Base-by-base conservation (phyloP, 78 protist genomes). In the Dictyostelium brefeldianum region DNA sequence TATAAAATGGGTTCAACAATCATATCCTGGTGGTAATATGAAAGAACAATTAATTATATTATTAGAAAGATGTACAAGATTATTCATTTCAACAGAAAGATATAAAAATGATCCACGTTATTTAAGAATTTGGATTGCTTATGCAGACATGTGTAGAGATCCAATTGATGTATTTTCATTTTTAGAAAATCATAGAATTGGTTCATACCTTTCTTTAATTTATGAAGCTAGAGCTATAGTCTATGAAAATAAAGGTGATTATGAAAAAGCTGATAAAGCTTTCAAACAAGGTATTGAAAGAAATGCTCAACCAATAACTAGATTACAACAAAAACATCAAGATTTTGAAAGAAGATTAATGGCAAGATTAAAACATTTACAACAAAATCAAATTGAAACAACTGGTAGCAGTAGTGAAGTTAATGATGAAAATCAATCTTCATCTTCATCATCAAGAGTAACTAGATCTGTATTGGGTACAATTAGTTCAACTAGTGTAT, bases 91-190 rank as follows among this genome's bases (percentile, higher is more conserved):
- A 17, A 22, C 22, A 0, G 95, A 91, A 12, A 65, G 81, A 18
- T 91, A 91, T 47, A 91, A 57, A 46, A 91, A 91, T 20, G 90
- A 91, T 54, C 79, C 47, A 25, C 27, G 95, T 14, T 91, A 91
- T 78, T 10, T 91, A 43, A 47, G 82, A 59, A 29, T 91, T 53
- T 91, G 95, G 95, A 80, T 91, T 41, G 74, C 83, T 7, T 91
- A 91, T 81, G 95, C 95, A 2, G 95, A 91, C 47, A 79, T 81
- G 90, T 91, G 95, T 29, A 59, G 92, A 57, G 95, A 91, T 54
- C 95, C 95, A 29, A 41, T 91, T 10, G 95, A 80, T 11, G 71
- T 91, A 15, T 91, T 91, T n/a, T 15, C 78, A 67, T 91, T 78
- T 46, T 53, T 91, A 18, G 92, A 91, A 41, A 71, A 46, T 31